Percentiles rank a stretch among this genome's conserved stretches.
Conservation (phyloP, 805 yeast species). For the Wickerhamiella slavikovae region DNA sequence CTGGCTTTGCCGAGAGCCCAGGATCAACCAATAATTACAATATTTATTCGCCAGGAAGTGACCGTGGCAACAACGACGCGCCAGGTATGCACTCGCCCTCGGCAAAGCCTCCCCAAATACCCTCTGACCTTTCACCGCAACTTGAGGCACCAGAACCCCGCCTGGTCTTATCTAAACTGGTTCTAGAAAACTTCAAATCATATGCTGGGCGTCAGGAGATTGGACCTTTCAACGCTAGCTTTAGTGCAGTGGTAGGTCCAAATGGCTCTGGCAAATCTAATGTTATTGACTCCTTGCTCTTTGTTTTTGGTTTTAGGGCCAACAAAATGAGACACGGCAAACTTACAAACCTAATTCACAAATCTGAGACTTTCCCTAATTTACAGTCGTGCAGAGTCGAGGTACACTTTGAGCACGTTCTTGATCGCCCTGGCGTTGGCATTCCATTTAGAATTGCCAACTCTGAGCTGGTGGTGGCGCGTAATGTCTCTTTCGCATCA, state of each 20-base stretch:
- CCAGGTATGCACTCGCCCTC: too few species aligned
- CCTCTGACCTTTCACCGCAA: too few species aligned
- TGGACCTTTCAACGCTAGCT: constrained; percentile 86
- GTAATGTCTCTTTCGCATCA: constrained; percentile 62
- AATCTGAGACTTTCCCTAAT: constrained; percentile 51
- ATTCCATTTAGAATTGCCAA: constrained; percentile 29
- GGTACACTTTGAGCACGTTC: constrained; percentile 61
- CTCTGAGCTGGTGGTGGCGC: constrained; percentile 45
- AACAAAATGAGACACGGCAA: constrained; percentile 92
- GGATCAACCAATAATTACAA: too few species aligned
- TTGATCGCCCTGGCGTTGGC: constrained; percentile 28
- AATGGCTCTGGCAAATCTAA: constrained; percentile 97
- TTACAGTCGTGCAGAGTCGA: constrained; percentile 73
- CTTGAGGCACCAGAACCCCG: constrained; percentile 19
- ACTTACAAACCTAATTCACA: constrained; percentile 79
- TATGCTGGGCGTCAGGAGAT: constrained; percentile 85
- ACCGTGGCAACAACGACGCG: too few species aligned
- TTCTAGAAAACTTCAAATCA: constrained; percentile 74
- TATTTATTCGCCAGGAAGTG: too few species aligned
- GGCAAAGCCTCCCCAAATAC: too few species aligned
- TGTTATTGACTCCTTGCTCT: constrained; percentile 86
- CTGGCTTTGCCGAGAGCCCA: too few species aligned
- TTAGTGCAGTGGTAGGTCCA: constrained; percentile 96
- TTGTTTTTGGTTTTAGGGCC: constrained; percentile 94
- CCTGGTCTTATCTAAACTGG: constrained; percentile 53